Evolutionary conservation across 352 stramenopile genomes (phyloP).

Genomic region (Phytopythium vexans): DNA sequence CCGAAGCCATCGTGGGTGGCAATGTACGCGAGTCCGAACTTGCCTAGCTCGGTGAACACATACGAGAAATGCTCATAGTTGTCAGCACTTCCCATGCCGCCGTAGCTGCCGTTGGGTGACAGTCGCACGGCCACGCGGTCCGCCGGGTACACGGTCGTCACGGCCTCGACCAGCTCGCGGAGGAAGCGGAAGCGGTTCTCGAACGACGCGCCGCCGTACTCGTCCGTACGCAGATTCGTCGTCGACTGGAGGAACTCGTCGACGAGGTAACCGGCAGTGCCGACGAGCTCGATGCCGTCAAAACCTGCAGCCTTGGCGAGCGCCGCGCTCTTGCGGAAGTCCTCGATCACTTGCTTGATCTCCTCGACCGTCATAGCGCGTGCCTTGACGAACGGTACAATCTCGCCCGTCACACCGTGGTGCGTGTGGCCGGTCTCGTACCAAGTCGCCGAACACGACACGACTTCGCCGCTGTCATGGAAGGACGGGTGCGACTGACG

Average conservation of each 20-base stretch:
- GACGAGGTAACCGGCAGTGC: slow-evolving; percentile 87
- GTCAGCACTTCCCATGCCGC: slow-evolving; percentile 33
- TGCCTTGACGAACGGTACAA: slow-evolving; percentile 29
- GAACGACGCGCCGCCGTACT: slow-evolving; percentile 73
- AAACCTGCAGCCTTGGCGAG: slow-evolving; percentile 73
- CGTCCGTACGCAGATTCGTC: slow-evolving; percentile 77
- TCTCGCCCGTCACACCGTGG: slow-evolving; percentile 19
- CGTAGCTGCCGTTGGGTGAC: slow-evolving; percentile 27
- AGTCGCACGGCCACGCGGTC: slow-evolving; percentile 26
- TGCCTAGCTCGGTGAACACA: slow-evolving; percentile 22
- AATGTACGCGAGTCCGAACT: slow-evolving; percentile 34
- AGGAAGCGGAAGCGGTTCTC: slow-evolving; percentile 79
- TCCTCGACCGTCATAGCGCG: slow-evolving; percentile 62
- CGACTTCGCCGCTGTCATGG: too few species aligned
- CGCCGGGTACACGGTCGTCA: slow-evolving; percentile 26
- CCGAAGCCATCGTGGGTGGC: slow-evolving; percentile 27
- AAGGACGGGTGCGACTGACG: too few species aligned
- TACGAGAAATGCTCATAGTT: slow-evolving; percentile 46
- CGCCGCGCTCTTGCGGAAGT: slow-evolving; percentile 56
- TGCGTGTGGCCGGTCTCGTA: slow-evolving; percentile 20
- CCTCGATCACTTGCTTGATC: slow-evolving; percentile 54
- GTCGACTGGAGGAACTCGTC: slow-evolving; percentile 84
- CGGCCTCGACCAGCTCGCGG: slow-evolving; percentile 52
- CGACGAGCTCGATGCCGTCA: slow-evolving; percentile 53
- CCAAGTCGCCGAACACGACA: slow-evolving; percentile 43